Evolutionary conservation across 495 filamentous ascomycete species (phyloP).

Genomic region (Podospora pseudoanserina): DNA sequence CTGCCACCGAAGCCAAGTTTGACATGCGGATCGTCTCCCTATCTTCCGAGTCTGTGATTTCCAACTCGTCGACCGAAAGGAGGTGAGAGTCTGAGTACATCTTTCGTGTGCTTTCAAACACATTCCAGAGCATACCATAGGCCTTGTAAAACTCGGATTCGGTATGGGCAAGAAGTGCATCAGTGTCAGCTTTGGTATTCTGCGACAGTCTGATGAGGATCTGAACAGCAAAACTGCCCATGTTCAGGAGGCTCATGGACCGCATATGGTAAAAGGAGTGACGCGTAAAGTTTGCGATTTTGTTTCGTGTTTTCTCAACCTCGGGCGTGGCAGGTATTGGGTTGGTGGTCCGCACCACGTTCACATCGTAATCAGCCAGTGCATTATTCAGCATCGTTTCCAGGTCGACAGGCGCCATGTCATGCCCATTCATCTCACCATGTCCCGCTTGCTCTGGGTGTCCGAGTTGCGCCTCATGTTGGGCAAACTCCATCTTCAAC

Average conservation of each 20-base stretch:
- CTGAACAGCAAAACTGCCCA: slow-evolving; percentile 45
- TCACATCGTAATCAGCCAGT: slow-evolving; percentile 17
- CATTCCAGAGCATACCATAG: slow-evolving; percentile 72
- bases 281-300: slow-evolving; percentile 31
- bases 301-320: slow-evolving; percentile 22
- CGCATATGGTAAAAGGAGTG: slow-evolving; percentile 33
- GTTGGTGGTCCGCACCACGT: neutral
- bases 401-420: slow-evolving; percentile 19
- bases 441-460: neutral
- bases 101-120: slow-evolving; percentile 78
- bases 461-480: neutral
- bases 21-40: slow-evolving; percentile 77
- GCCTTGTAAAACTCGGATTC: slow-evolving; percentile 74
- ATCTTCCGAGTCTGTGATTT: slow-evolving; percentile 63
- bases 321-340: slow-evolving; percentile 14
- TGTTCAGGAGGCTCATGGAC: slow-evolving; percentile 39
- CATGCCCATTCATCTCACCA: slow-evolving; percentile 4
- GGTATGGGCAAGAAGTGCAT: slow-evolving; percentile 56
- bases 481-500: slow-evolving; percentile 30
- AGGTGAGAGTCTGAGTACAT: slow-evolving; percentile 68
- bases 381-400: slow-evolving; percentile 29
- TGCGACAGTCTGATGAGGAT: slow-evolving; percentile 45
- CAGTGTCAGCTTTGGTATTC: slow-evolving; percentile 56
- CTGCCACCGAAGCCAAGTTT: slow-evolving; percentile 82
- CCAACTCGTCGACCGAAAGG: slow-evolving; percentile 70